phyloP scores from a whole-genome alignment of 1,284 basidiomycete species.

The Apiotrichum gracile region DNA sequence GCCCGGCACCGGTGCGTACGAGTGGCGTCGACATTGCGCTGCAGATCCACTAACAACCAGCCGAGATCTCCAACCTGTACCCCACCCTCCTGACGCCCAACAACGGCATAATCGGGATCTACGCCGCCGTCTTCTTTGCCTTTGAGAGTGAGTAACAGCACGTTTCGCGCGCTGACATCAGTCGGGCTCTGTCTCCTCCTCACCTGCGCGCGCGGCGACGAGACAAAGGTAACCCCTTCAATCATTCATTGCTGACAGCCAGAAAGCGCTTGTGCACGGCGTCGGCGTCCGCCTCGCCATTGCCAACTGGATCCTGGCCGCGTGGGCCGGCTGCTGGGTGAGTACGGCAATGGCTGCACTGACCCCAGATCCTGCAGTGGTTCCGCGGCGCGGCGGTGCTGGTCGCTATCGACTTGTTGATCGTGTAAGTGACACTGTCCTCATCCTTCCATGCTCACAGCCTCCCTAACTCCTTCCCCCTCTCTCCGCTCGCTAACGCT shows the following conservation, averaged over 20 bases:
- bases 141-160: conserved; percentile 27
- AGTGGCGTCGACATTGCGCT: not conserved
- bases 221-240: conserved; percentile 87
- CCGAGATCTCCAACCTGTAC: conserved; percentile 54
- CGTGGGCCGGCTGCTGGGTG: conserved; percentile 78
- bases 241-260: not conserved
- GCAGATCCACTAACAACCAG: conserved; percentile 36
- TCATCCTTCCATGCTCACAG: no score
- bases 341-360: conserved; percentile 20
- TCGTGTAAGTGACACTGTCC: conserved; percentile 28
- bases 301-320: conserved; percentile 73
- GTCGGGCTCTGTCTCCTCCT: conserved; percentile 76
- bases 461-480: not conserved
- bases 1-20: conserved; percentile 37
- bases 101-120: conserved; percentile 58
- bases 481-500: not conserved
- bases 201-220: conserved; percentile 61
- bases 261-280: conserved; percentile 64
- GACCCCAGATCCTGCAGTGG: conserved; percentile 39
- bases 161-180: conserved; percentile 39
- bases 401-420: conserved; percentile 41
- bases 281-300: conserved; percentile 71
- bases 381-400: conserved; percentile 42
- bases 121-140: conserved; percentile 52
- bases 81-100: conserved; percentile 69